Conservation (phyloP, 2,329 filamentous ascomycete species). For the Xylaria sp. region DNA sequence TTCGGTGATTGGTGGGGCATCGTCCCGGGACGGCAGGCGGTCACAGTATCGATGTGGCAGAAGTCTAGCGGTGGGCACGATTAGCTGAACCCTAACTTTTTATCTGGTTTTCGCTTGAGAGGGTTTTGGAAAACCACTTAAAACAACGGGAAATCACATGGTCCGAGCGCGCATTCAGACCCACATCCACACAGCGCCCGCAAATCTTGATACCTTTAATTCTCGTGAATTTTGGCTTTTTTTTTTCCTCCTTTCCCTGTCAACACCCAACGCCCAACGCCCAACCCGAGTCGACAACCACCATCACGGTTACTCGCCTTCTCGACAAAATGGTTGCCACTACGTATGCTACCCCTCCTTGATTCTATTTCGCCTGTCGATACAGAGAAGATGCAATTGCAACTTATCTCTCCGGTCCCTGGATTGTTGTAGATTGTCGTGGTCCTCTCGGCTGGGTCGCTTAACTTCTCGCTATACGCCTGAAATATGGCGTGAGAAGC, state of each 20-base stretch:
- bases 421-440: slow-evolving; percentile 77
- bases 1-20: slow-evolving; percentile 34
- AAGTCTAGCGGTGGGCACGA: slow-evolving; percentile 38
- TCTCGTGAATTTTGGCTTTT: slow-evolving; percentile 22
- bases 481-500: slow-evolving; percentile 48
- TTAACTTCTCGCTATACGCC: slow-evolving; percentile 53
- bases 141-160: neutral
- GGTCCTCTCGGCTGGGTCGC: slow-evolving; percentile 81
- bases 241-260: slow-evolving; percentile 30
- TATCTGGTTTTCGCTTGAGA: slow-evolving; percentile 33
- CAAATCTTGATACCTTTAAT: slow-evolving; percentile 37
- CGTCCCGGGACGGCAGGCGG: slow-evolving; percentile 37
- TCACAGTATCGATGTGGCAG: slow-evolving; percentile 38
- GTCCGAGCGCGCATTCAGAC: slow-evolving; percentile 27
- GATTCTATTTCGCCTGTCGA: slow-evolving; percentile 45
- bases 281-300: slow-evolving; percentile 47
- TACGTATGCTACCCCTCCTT: slow-evolving; percentile 59
- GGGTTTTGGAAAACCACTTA: slow-evolving; percentile 14
- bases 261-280: slow-evolving; percentile 39
- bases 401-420: slow-evolving; percentile 58
- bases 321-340: slow-evolving; percentile 52
- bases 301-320: slow-evolving; percentile 42
- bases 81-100: slow-evolving; percentile 41
- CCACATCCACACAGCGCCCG: slow-evolving; percentile 36
- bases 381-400: slow-evolving; percentile 49